Evolutionary conservation across 2,329 filamentous ascomycete species (phyloP).

Genomic region (Trichoderma aggressivum): DNA sequence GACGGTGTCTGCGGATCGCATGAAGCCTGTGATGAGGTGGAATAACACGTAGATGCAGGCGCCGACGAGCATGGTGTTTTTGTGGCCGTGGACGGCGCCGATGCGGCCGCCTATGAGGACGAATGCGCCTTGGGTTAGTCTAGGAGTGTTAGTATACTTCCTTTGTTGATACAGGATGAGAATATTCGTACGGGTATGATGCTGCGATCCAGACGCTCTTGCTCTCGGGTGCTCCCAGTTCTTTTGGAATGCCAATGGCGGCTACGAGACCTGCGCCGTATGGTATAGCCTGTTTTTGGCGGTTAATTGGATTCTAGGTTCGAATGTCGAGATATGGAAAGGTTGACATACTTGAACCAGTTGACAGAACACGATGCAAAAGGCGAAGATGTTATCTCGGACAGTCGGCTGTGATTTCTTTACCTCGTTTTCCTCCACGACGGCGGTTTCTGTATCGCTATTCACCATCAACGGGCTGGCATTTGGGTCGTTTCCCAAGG

Average conservation of each 20-base stretch:
- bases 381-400: not conserved
- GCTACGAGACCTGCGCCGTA: not conserved
- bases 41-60: conserved; percentile 41
- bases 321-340: not conserved
- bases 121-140: conserved; percentile 50
- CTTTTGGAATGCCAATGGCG: not conserved
- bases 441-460: not conserved
- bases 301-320: not conserved
- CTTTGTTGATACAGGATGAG: not conserved
- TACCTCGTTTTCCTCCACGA: not conserved
- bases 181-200: not conserved
- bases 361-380: not conserved
- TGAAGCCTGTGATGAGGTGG: conserved; percentile 44
- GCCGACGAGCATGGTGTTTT: conserved; percentile 44
- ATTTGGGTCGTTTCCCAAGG: not conserved
- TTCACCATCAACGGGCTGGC: not conserved
- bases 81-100: conserved; percentile 52
- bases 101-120: conserved; percentile 51
- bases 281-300: not conserved
- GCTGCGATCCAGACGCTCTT: not conserved
- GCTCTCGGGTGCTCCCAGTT: not conserved
- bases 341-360: not conserved
- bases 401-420: not conserved
- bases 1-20: conserved; percentile 40
- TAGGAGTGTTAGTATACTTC: conserved; percentile 21